Percentiles rank a stretch among this genome's conserved stretches.
phyloP scores from a whole-genome alignment of 805 yeast genomes.

The Deakozyma indianensis region DNA sequence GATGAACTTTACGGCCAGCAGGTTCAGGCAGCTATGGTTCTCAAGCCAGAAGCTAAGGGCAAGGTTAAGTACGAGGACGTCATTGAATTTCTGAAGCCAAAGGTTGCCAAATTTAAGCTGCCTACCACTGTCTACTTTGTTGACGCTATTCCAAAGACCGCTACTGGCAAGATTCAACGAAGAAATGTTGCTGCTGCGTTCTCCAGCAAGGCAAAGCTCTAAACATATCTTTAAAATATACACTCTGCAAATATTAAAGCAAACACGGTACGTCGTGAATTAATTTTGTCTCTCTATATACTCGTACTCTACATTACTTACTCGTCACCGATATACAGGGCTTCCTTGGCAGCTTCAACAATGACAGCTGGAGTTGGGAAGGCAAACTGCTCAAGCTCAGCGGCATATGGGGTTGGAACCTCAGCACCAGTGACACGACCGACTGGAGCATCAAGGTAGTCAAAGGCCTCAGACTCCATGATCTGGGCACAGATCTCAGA shows the following conservation, averaged over 20 bases:
- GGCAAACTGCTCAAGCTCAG: constrained; percentile 91
- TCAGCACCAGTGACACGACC: constrained; percentile 99
- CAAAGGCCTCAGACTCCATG: constrained; percentile 97
- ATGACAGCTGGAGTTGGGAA: constrained; percentile 94
- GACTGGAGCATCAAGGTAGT: constrained; percentile 95
- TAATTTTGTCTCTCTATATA: neutral
- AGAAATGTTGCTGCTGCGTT: constrained; percentile 34
- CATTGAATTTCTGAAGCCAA: constrained; percentile 28
- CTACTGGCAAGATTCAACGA: constrained; percentile 67
- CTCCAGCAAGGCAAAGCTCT: constrained; percentile 22
- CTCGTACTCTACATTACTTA: constrained; percentile 4
- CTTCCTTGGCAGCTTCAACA: constrained; percentile 47
- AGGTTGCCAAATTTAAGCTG: constrained; percentile 43
- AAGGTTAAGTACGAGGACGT: constrained; percentile 29
- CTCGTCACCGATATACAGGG: constrained; percentile 23
- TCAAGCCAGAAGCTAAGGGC: constrained; percentile 26
- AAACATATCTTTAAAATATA: constrained; percentile 5
- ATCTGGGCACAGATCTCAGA: constrained; percentile 95
- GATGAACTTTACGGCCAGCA: constrained; percentile 59
- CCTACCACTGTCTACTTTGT: constrained; percentile 46
- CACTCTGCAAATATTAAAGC: no score
- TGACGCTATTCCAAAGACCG: constrained; percentile 54
- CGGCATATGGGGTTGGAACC: constrained; percentile 98
- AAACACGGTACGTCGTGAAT: neutral
- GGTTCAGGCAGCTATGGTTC: constrained; percentile 56